Percentiles rank a stretch among this genome's conserved stretches.
These are phyloP conservation scores for Wallacemonas sp. DNA, from an alignment of 208 protist species.

Conservation along the genomic window DNA sequence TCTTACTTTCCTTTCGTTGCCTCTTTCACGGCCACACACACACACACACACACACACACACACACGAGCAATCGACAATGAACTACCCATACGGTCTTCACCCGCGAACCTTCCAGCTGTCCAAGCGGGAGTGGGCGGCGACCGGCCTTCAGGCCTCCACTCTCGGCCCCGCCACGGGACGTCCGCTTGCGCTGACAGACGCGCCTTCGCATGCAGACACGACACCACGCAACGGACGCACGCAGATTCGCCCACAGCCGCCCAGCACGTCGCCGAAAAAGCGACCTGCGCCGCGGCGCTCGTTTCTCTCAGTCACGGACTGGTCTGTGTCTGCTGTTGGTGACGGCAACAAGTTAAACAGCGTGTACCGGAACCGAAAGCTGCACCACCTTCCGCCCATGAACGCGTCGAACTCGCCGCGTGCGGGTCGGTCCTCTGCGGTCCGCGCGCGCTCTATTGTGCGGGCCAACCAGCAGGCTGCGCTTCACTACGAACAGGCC, in stretches of 20 bases:
- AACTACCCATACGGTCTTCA: slow-evolving; percentile 16
- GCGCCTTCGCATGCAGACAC: neutral
- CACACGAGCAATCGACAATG: neutral
- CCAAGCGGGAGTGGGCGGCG: slow-evolving; percentile 1
- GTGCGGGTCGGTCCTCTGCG: neutral
- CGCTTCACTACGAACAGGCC: slow-evolving; percentile 10
- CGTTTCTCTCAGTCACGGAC: neutral
- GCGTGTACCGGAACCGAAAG: slow-evolving; percentile 1
- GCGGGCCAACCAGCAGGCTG: slow-evolving; percentile 7
- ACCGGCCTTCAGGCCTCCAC: neutral
- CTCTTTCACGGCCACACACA: neutral
- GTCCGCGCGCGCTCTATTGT: neutral
- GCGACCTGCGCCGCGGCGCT: neutral
- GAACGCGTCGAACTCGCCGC: neutral
- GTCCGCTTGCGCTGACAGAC: neutral
- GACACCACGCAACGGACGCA: neutral
- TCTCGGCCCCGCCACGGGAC: neutral
- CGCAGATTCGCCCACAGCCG: neutral
- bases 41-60: neutral
- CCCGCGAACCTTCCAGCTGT: neutral
- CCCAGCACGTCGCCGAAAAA: neutral
- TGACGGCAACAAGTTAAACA: neutral
- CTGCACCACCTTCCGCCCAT: slow-evolving; percentile 17
- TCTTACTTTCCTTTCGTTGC: neutral
- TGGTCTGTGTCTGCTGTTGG: neutral